Base-by-base conservation (phyloP, 768 basidiomycete species). In the Suillus fuscotomentosus region DNA sequence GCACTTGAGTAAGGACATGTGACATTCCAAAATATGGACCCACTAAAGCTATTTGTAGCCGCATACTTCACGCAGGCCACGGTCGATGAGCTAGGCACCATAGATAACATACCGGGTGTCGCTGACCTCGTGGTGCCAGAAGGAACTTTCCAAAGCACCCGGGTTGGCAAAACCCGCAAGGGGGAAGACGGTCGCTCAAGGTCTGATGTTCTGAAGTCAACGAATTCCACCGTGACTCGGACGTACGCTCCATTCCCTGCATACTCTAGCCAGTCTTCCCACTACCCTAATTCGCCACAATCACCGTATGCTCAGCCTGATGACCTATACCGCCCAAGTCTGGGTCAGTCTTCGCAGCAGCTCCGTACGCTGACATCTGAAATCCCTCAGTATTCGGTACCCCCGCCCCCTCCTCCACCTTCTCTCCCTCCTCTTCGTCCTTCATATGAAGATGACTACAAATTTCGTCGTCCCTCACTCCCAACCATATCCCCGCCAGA, bases 1-100 rank as follows among this genome's bases (percentile, higher is more conserved):
- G 92, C 92, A 93, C 73, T 80, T 94, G 48, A 92, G 91, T 92
- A 72, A 73, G 87, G 78, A 56, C 65, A 27, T 65, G 48, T 56
- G 39, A 20, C 27, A 42, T 27, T 22, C 27, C 3, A 42, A 59
- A 11, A 17, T 45, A 57, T 60, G 51, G 13, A 31, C 17, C 17
- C 4, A 59, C 57, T 0, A 62, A 24, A 50, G 61, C 36, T 17
- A 31, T 63, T 67, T 24, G 34, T 75, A 93, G 92, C 90, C 73
- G 90, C 92, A 5, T 94, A 94, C 75, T 94, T 92, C 72, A 91
- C 92, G 36, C 90, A 91, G 67, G 78, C 82, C 5, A 91, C 89
- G 0, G 86, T 92, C 34, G 89, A 91, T 72, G 80, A 86, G 50
- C 80, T 94, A 43, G 82, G 84, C 53, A 89, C 87, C 5, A 85